Evolutionary conservation across 805 yeast genomes (phyloP), one percentile per base, ranked within the genome.

Genomic region (Millerozyma acaciae): DNA sequence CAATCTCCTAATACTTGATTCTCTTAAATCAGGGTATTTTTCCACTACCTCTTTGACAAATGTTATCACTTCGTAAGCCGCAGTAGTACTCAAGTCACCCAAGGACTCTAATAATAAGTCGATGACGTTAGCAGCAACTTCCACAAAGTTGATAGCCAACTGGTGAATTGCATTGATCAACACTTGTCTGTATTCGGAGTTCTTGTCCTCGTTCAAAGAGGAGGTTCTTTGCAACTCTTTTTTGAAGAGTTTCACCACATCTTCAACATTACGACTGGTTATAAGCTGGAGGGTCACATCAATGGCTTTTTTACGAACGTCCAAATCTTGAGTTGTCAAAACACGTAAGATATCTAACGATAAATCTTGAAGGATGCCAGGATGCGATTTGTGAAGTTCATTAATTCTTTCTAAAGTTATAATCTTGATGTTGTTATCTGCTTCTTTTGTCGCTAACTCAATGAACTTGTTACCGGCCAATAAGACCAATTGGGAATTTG

Each of bases 21-120:
- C 60, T 53, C 95, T 78, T 46, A 86, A 70, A 36, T 78, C 78
- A 21, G 96, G 95, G 70, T 80, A 89, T 51, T 84, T 84, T 60
- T 89, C 97, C 40, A 89, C 84, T 28, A 89, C 95, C 59, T 90
- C 96, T 57, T 93, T 90, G 43, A 90, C 83, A 60, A 93, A 93
- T n/a, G 82, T 60, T 34, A 94, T 75, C 30, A 93, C 94, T 43
- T 89, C 97, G 41, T 80, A 73, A 6, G 97, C 96, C 5, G 96
- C 85, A 32, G 78, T 60, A 9, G 94, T 77, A 56, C 85, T 80
- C 54, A 93, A 75, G 35, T 89, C 96, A 38, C 84, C 78, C 48
- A 93, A 73, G 46, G 88, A 84, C 44, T 87, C 97, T 43, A 93
- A 70, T 45, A 94, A 69, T 50, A 93, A 68, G 42, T 86, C 95